These are phyloP conservation scores for Picochlorum sp. DNA, from an alignment of 139 green algal genomes.

Conservation along the genomic window DNA sequence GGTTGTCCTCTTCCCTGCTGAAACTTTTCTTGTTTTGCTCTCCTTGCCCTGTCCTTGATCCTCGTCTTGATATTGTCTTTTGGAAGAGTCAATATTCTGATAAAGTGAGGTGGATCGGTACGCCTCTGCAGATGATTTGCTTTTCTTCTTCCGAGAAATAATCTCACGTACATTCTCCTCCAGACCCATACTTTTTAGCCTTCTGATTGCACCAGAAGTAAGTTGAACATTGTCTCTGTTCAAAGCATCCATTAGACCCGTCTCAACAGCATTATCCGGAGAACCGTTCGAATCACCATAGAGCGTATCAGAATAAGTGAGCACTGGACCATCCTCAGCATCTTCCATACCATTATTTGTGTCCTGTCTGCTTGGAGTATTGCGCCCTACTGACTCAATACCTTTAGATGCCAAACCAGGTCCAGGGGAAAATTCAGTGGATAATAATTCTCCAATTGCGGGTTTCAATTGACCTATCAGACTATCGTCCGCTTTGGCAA, in stretches of 20 bases:
- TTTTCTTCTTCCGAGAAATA: background rate
- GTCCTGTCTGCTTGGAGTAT: background rate
- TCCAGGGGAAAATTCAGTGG: slow-evolving; percentile 13
- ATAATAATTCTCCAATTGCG: background rate
- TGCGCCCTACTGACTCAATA: background rate
- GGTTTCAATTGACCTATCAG: slow-evolving; percentile 1
- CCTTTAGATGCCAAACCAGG: background rate
- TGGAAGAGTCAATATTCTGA: background rate
- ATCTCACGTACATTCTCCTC: slow-evolving; percentile 9
- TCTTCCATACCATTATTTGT: background rate
- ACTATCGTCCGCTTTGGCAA: slow-evolving; percentile 9
- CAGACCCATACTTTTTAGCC: slow-evolving; percentile 11
- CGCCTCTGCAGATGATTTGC: background rate
- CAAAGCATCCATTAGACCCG: slow-evolving; percentile 3
- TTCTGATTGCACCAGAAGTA: slow-evolving; percentile 5
- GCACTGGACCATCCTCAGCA: background rate
- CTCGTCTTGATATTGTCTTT: no score
- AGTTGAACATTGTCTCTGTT: slow-evolving; percentile 5
- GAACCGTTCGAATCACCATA: background rate
- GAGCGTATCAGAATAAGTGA: background rate
- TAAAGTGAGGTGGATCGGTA: background rate
- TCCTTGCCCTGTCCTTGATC: background rate
- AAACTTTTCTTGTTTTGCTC: background rate
- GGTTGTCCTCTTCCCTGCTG: background rate
- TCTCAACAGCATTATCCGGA: background rate